Evolutionary conservation across 176 grass and related monocot species (phyloP).

Genomic region (Oryza glaberrima): DNA sequence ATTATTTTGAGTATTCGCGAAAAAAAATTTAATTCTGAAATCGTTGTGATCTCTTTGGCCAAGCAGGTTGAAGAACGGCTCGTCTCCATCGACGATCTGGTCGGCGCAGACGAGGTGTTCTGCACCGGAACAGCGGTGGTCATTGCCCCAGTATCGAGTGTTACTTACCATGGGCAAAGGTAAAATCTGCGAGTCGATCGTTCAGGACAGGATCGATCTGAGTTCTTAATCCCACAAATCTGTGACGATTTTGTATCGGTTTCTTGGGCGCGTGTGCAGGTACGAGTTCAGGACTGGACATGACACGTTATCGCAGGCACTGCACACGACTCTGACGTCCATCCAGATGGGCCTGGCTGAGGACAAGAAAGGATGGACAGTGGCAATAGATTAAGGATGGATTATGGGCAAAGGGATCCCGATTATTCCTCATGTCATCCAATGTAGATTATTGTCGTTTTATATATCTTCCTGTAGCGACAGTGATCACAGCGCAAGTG

Average conservation of each 20-base stretch:
- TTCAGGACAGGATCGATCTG: not conserved
- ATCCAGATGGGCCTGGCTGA: constrained; percentile 81
- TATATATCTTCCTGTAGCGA: not conserved
- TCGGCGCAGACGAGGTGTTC: constrained; percentile 81
- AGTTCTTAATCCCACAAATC: not conserved
- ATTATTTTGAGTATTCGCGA: no score
- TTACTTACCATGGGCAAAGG: constrained; percentile 70
- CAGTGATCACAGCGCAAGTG: constrained; percentile 1
- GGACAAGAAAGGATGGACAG: constrained; percentile 78
- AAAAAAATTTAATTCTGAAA: not conserved
- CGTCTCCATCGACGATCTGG: constrained; percentile 70
- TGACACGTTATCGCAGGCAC: constrained; percentile 52
- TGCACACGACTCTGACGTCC: constrained; percentile 69
- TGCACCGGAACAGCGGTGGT: constrained; percentile 96
- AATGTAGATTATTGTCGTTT: not conserved
- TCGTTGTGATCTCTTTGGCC: not conserved
- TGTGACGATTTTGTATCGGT: not conserved
- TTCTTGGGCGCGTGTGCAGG: constrained; percentile 42
- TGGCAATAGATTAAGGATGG: constrained; percentile 49
- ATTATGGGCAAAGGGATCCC: not conserved
- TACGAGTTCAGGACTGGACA: constrained; percentile 66
- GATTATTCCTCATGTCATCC: not conserved
- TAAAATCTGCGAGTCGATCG: not conserved
- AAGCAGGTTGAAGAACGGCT: constrained; percentile 73
- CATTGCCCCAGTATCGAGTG: constrained; percentile 63